Evolutionary conservation across 2,329 filamentous ascomycete genomes (phyloP).

Genomic region (Talaromyces marneffei): DNA sequence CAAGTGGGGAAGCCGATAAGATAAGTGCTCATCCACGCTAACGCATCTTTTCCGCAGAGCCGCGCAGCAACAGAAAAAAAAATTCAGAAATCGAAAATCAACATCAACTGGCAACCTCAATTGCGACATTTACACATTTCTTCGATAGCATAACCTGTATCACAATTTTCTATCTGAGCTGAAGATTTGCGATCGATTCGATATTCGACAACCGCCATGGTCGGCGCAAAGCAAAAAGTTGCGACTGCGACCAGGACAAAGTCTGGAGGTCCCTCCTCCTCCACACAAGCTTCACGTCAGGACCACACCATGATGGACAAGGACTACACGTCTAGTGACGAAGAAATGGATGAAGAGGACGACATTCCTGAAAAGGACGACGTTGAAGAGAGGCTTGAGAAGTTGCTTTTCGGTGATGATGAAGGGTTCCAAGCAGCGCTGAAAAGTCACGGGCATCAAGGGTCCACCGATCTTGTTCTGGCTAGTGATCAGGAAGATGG

Average conservation of each 20-base stretch:
- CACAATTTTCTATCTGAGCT: background rate
- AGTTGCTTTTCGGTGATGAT: constrained; percentile 80
- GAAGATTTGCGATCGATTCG: background rate
- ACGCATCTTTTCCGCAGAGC: constrained; percentile 13
- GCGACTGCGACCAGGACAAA: constrained; percentile 20
- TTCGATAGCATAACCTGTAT: too few species aligned
- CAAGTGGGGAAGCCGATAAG: background rate
- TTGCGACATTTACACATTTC: background rate
- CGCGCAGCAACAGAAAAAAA: constrained; percentile 13
- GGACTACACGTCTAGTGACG: constrained; percentile 19
- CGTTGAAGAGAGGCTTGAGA: constrained; percentile 79
- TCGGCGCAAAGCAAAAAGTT: constrained; percentile 26
- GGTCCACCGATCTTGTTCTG: constrained; percentile 33
- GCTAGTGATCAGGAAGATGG: constrained; percentile 26
- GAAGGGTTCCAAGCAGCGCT: constrained; percentile 73
- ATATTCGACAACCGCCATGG: constrained; percentile 13
- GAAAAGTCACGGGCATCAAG: constrained; percentile 48
- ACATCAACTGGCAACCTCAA: background rate
- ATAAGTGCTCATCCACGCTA: constrained; percentile 4
- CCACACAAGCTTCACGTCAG: constrained; percentile 15
- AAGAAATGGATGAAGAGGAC: constrained; percentile 21
- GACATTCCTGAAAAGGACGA: constrained; percentile 63
- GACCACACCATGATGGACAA: constrained; percentile 23
- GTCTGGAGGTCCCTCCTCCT: constrained; percentile 19
- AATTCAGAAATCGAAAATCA: background rate